Evolutionary conservation across 306 rosid species (phyloP), one percentile per base, ranked within the genome.

Genomic region (Abrus pulchellus): DNA sequence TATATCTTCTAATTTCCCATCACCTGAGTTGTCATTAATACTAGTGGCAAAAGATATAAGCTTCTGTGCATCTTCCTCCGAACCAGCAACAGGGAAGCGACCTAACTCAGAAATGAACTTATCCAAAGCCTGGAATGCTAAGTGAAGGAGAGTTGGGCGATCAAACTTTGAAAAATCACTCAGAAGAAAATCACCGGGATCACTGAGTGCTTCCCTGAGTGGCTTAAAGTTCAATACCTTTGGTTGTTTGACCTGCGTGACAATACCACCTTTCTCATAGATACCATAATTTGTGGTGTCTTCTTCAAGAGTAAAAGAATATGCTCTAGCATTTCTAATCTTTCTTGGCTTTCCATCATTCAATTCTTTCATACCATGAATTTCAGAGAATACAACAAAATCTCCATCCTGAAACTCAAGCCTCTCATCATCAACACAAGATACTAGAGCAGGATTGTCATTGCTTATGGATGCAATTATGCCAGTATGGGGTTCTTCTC

Each of bases 331-430:
- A 80, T 85, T 90, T 74, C 83, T 93, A 53, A 93, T 84, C 87
- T 72, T 91, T 81, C 97, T 90, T 48, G 94, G 97, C 72, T 88
- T 93, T 72, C 97, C 94, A 76, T 93, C 97, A 87, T 93, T 91
- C 86, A 93, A 77, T 76, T 93, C 97, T 11, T 87, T 88, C 98
- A 93, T 91, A 76, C 98, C 98, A 69, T 88, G 97, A 81, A 93
- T 87, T 87, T 93, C 98, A 45, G 98, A 91, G 78, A 93, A 93
- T 77, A 93, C 87, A 80, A 93, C 98, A 77, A 91, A 89, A 87
- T 93, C 98, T 44, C 98, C 98, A 86, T 93, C 98, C 86, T 93
- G 93, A 86, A 90, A 93, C 75, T 93, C 98, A 75, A 93, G 94
- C 86, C 97, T 91, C 78, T 93, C 98, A 79, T 93, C 98, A 71